These are phyloP conservation scores for Cutaneotrichosporon sp. DNA, from an alignment of 1,284 basidiomycete species.

Conservation along the genomic window DNA sequence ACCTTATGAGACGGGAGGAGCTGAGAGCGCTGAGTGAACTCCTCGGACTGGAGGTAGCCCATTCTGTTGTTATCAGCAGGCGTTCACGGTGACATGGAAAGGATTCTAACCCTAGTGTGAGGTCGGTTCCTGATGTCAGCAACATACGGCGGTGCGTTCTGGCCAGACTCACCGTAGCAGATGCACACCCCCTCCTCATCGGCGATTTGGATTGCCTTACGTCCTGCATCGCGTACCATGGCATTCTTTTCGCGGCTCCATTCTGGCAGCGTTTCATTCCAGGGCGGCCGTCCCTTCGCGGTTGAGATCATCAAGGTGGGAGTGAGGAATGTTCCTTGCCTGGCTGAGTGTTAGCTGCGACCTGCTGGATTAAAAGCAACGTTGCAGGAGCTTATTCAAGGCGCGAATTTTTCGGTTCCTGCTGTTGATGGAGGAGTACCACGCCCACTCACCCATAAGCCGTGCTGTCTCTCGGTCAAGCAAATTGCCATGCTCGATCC, in stretches of 20 bases:
- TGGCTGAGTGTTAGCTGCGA: constrained; percentile 38
- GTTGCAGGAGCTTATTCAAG: no score
- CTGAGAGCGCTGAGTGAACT: constrained; percentile 50
- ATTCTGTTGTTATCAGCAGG: constrained; percentile 15
- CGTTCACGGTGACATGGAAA: neutral
- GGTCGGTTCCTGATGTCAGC: constrained; percentile 2
- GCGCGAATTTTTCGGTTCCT: no score
- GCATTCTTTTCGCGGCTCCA: constrained; percentile 22
- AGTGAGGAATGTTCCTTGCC: constrained; percentile 50
- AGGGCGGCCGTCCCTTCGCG: constrained; percentile 19
- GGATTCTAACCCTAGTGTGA: constrained; percentile 5
- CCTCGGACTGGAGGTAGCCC: constrained; percentile 25
- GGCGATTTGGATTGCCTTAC: constrained; percentile 21
- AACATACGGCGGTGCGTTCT: neutral
- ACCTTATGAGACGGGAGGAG: constrained; percentile 48
- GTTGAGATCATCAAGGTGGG: constrained; percentile 47
- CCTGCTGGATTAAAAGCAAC: no score
- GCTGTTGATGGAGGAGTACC: no score
- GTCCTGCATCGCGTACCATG: constrained; percentile 17
- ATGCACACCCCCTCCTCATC: constrained; percentile 31
- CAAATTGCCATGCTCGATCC: constrained; percentile 54
- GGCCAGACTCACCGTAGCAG: constrained; percentile 25
- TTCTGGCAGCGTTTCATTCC: constrained; percentile 14
- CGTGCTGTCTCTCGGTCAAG: constrained; percentile 32
- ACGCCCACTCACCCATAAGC: neutral